These are phyloP conservation scores for Thalassiosira mediterranea DNA, from an alignment of 352 stramenopile species.

Conservation along the genomic window DNA sequence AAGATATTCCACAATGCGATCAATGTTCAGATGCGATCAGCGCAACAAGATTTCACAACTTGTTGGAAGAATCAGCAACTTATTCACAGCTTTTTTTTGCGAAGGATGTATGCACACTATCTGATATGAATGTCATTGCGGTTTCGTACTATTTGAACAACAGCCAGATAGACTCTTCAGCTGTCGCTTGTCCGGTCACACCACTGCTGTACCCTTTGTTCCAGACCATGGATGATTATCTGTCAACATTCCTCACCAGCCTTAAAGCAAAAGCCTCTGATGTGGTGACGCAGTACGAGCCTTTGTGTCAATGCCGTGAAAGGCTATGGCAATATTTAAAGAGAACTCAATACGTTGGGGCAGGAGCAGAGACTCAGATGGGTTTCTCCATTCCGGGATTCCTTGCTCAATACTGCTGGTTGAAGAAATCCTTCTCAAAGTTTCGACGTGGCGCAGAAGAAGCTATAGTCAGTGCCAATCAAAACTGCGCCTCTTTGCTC, in stretches of 20 bases:
- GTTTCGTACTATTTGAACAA: constrained; percentile 68
- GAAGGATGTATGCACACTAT: constrained; percentile 27
- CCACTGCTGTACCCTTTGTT: constrained; percentile 73
- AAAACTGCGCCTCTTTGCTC: constrained; percentile 13
- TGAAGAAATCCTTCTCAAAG: constrained; percentile 67
- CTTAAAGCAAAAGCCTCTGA: constrained; percentile 3
- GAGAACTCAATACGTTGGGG: constrained; percentile 39
- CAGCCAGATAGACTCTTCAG: constrained; percentile 60
- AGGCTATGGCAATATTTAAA: constrained; percentile 75
- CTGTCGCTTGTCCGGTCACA: constrained; percentile 68
- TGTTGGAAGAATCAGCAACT: constrained; percentile 57
- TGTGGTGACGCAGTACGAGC: constrained; percentile 17
- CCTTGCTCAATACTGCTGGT: constrained; percentile 80
- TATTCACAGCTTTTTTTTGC: constrained; percentile 44
- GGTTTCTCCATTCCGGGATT: constrained; percentile 74
- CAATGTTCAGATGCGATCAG: too few species aligned
- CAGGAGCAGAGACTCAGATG: constrained; percentile 52
- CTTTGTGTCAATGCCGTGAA: constrained; percentile 62
- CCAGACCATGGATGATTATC: constrained; percentile 57
- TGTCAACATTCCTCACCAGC: constrained; percentile 20
- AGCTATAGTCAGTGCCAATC: constrained; percentile 8
- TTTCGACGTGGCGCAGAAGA: constrained; percentile 19
- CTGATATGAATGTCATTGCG: constrained; percentile 62
- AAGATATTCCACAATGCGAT: too few species aligned
- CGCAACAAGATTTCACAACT: constrained; percentile 40